Evolutionary conservation across 176 grass and related monocot genomes (phyloP), one percentile per base, ranked within the genome.

Genomic region (Aegilops sharonensis): DNA sequence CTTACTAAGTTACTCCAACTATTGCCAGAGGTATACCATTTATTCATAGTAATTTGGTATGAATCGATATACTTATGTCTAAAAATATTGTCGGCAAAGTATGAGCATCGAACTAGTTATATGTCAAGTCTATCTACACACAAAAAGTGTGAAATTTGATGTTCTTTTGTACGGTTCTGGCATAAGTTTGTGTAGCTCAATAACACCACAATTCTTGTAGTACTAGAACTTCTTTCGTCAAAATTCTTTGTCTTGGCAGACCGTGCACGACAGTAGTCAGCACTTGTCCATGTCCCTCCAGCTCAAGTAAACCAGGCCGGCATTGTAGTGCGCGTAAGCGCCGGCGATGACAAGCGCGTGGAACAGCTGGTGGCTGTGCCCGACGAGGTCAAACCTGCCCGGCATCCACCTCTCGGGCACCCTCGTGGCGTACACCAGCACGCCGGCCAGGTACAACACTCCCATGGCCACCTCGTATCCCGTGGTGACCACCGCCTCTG

Each of bases 281-380:
- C 94, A 95, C 27, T 68, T 64, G 50, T 95, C 91, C 42, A 89
- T 54, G 85, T 93, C 94, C 77, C 94, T 93, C 94, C 94, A 95
- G 32, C 84, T 85, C 18, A 95, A 70, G 77, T 95, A 95, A 17
- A 95, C 91, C 0, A 93, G 59, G 9, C 91, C 91, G 21, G 91
- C 89, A 14, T 88, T 84, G 81, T 95, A 93, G 85, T 95, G 94
- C 57, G 89, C 66, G 78, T 93, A 95, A 5, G 91, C 91, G 30
- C 94, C 94, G 29, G 94, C 91, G 64, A 95, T 85, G 60, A 95
- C 94, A 34, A 95, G 88, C 24, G 89, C 80, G 64, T 95, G 94
- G 82, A 93, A 95, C 78, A 95, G 72, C 78, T 95, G 91, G 81
- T 95, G 91, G 89, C 94, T 95, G 47, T 95, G 94, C 0, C 94